phyloP scores from a whole-genome alignment of 2,329 filamentous ascomycete genomes.

The Microcyclosporella mali region DNA sequence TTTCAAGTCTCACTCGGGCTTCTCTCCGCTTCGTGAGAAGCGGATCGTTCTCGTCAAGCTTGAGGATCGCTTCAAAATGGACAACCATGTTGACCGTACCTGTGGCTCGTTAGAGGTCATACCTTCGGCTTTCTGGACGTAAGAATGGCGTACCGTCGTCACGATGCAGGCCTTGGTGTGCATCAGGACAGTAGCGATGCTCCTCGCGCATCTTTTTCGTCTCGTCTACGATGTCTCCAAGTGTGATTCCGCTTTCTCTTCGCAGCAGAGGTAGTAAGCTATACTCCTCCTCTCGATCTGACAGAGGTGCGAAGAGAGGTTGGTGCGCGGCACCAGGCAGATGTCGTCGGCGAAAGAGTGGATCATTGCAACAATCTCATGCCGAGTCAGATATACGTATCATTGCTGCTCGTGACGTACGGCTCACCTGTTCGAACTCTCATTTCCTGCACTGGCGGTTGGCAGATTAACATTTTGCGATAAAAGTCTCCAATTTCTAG shows the following conservation, averaged over 20 bases:
- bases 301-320: no score
- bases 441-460: slow-evolving; percentile 13
- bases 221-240: slow-evolving; percentile 10
- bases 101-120: no score
- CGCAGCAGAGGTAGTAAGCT: no score
- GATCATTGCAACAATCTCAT: slow-evolving; percentile 7
- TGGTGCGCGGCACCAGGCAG: no score
- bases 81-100: slow-evolving; percentile 1
- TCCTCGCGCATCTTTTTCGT: not conserved
- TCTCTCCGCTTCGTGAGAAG: not conserved
- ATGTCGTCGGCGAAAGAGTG: not conserved
- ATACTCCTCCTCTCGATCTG: no score
- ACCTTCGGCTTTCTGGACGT: no score
- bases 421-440: slow-evolving; percentile 2
- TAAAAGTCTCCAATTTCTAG: not conserved
- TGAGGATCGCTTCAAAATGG: slow-evolving; percentile 3
- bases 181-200: slow-evolving; percentile 9
- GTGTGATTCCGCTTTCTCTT: slow-evolving; percentile 8
- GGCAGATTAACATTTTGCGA: slow-evolving; percentile 8
- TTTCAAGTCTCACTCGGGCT: not conserved
- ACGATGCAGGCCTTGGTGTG: slow-evolving; percentile 2
- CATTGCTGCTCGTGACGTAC: not conserved
- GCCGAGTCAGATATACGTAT: not conserved
- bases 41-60: slow-evolving; percentile 1
- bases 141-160: slow-evolving; percentile 3